These are phyloP conservation scores for Shiraia sp. DNA, from an alignment of 2,329 filamentous ascomycete species.

Conservation along the genomic window DNA sequence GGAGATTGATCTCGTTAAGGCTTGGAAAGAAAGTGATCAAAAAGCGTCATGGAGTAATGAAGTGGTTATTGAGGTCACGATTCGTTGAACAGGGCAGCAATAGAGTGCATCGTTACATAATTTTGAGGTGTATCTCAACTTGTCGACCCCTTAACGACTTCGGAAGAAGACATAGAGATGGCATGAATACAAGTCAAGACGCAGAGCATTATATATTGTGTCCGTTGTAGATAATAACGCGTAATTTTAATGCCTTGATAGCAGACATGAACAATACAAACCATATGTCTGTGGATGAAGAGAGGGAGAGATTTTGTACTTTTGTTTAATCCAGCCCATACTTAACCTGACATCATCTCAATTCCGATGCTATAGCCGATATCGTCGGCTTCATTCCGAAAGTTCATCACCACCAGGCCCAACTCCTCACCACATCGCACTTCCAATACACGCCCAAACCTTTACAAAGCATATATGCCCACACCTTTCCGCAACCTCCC, in stretches of 20 bases:
- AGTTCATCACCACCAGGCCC: not conserved
- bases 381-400: conserved; percentile 1
- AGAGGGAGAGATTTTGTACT: no score
- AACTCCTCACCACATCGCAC: not conserved
- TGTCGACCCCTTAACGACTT: no score
- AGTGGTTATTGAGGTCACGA: conserved; percentile 38
- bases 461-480: conserved; percentile 8
- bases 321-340: no score
- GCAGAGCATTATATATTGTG: no score
- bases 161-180: no score
- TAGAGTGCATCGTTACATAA: not conserved
- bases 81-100: conserved; percentile 23
- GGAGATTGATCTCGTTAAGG: conserved; percentile 74
- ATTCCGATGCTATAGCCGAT: no score
- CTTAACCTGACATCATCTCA: no score
- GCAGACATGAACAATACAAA: no score
- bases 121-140: not conserved
- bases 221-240: no score
- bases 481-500: not conserved
- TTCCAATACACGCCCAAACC: not conserved
- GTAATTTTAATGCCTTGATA: no score
- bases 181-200: no score
- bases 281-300: no score
- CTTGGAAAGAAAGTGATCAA: conserved; percentile 76
- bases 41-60: conserved; percentile 74